These are phyloP conservation scores for Scleromitrula shiraiana DNA, from an alignment of 2,329 filamentous ascomycete genomes.

Conservation along the genomic window DNA sequence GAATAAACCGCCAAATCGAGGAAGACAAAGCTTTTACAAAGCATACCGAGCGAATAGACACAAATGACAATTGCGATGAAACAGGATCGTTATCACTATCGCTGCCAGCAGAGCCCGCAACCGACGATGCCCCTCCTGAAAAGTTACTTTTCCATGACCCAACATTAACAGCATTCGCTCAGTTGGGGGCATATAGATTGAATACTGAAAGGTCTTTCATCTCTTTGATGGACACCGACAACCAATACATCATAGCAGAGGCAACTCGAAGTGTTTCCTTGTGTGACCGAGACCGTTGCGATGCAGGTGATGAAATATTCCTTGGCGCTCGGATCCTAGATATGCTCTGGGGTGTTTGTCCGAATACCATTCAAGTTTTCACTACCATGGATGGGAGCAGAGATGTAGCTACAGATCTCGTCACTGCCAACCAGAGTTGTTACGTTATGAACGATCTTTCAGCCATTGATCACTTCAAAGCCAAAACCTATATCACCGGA, in stretches of 20 bases:
- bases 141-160: slow-evolving; percentile 28
- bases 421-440: slow-evolving; percentile 12
- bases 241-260: slow-evolving; percentile 23
- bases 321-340: slow-evolving; percentile 15
- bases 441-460: slow-evolving; percentile 22
- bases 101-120: neutral
- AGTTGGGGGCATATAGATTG: slow-evolving; percentile 40
- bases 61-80: neutral
- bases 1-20: neutral
- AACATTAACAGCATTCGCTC: slow-evolving; percentile 36
- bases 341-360: slow-evolving; percentile 18
- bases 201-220: slow-evolving; percentile 39
- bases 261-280: slow-evolving; percentile 18
- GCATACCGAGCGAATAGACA: neutral
- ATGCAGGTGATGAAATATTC: slow-evolving; percentile 16
- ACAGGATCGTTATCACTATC: neutral
- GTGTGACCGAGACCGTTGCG: neutral
- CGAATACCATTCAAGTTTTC: slow-evolving; percentile 19
- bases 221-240: slow-evolving; percentile 26
- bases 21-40: neutral
- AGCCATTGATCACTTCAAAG: slow-evolving; percentile 12
- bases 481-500: slow-evolving; percentile 15
- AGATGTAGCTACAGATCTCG: slow-evolving; percentile 7
- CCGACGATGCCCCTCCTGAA: neutral
- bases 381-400: slow-evolving; percentile 11